Evolutionary conservation across 208 protist species (phyloP), one percentile per base, ranked within the genome.

Genomic region (Leptomonas seymouri): DNA sequence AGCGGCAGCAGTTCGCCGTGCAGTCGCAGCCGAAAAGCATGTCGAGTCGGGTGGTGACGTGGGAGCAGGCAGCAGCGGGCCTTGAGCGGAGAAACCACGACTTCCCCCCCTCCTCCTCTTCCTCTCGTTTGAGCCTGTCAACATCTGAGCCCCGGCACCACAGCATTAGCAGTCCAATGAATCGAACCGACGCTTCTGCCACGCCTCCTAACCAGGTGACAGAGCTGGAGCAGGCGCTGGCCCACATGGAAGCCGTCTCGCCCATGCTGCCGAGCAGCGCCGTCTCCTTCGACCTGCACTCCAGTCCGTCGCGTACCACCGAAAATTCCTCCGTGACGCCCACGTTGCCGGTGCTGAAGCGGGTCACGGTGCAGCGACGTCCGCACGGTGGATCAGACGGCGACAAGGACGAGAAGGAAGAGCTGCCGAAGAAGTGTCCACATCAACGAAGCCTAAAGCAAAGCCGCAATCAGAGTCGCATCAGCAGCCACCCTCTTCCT

Each of bases 231-330:
- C 45, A 28, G 0, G 65, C 71, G 11, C 57, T 77, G 16, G 71
- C 63, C 0, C 58, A 63, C 34, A 77, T 77, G 71, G 71, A 77
- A 42, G 56, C 71, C 23, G 23, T 77, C 48, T 71, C 64, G 6
- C 57, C 63, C 6, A 71, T 56, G 21, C 71, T n/a, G 49, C 71
- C 60, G 0, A 77, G 71, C 71, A 77, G 71, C 41, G 39, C 23
- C 41, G 48, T 54, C 0, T 77, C 71, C 64, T 77, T 77, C 58
- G 71, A 77, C 42, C 49, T 64, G 11, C 62, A 56, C 70, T 36
- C 20, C n/a, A 58, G 49, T n/a, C 55, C 48, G 6, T 56, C 69
- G 28, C 41, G 39, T 2, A 36, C 61, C 28, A 46, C 41, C 21
- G 34, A 50, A 9, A 58, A 45, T 44, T 67, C 50, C 16, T 64